Percentiles rank a stretch among this genome's conserved stretches.
These are phyloP conservation scores for Solanum bukasovii DNA, from an alignment of 257 asterid species.

Conservation along the genomic window DNA sequence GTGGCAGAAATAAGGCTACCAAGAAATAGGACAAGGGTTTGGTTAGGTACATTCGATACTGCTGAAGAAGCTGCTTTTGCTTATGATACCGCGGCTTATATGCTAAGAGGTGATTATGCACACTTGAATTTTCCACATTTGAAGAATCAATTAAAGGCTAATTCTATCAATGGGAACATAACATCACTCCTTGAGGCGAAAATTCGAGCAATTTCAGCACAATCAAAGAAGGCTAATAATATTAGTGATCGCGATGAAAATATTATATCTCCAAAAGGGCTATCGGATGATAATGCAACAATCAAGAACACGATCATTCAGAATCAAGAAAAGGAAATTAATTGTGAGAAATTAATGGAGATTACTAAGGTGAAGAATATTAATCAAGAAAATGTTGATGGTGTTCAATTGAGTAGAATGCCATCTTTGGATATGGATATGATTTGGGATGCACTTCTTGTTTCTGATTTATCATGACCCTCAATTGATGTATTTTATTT, in stretches of 20 bases:
- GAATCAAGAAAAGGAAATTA: not conserved
- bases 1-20: constrained; percentile 54
- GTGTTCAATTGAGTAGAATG: constrained; percentile 61
- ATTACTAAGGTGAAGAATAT: constrained; percentile 16
- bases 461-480: constrained; percentile 38
- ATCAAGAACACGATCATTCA: not conserved
- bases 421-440: constrained; percentile 85
- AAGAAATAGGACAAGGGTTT: constrained; percentile 40
- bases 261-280: not conserved
- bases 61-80: constrained; percentile 59
- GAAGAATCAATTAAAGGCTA: constrained; percentile 33
- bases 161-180: constrained; percentile 17
- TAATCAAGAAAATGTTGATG: constrained; percentile 22
- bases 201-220: constrained; percentile 26
- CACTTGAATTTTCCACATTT: constrained; percentile 39
- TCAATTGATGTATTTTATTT: not conserved
- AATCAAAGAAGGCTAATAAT: constrained; percentile 9
- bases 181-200: constrained; percentile 48
- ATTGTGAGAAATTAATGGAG: constrained; percentile 6
- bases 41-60: constrained; percentile 56
- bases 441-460: constrained; percentile 76
- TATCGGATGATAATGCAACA: not conserved
- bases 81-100: constrained; percentile 49
- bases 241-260: not conserved
- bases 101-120: constrained; percentile 51